Base-by-base conservation (phyloP, 441 rosid genomes). In the Bocquillonia castaneifolia region DNA sequence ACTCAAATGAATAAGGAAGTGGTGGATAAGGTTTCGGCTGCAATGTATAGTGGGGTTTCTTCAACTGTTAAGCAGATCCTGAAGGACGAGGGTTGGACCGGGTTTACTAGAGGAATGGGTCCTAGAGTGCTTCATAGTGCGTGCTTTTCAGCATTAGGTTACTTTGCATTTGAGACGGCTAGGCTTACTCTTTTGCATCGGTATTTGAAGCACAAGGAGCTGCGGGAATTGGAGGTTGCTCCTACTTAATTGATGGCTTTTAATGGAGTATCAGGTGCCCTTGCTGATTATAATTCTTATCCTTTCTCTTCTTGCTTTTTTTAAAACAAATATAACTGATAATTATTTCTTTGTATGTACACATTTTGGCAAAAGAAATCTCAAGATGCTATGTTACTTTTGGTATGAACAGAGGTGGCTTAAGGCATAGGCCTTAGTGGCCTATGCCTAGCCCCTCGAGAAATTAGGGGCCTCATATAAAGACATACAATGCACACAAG, bases 91-190 rank as follows among this genome's bases (percentile, higher is more conserved):
- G 99, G 97, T 3, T 83, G 87, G 88, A 80, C 88, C 5, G 99
- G 96, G 55, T 87, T 94, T 68, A 85, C 86, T 0, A 80, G 96
- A 1, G 97, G 93, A 51, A 84, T 91, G 85, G 96, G 92, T 10
- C 96, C 97, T 9, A 78, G 97, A 64, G 92, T 91, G 67, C 76
- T 91, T 74, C 99, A 91, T 56, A 91, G 99, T 73, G 97, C 99
- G 36, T 86, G 96, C 69, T 91, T 94, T 77, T 88, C 97, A 0
- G 99, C 97, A 0, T 65, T 91, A 18, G 96, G 97, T 8, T 91
- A 94, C 81, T 90, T 88, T 79, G 99, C 97, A 0, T 91, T 91
- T 73, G 97, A 93, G 89, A 93, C 97, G 10, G 96, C 97, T 0
- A 85, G 96, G 84, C 87, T 87, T 54, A 69, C 88, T 5, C 83